Conservation (phyloP, 2,329 filamentous ascomycete genomes). For the Grosmannia clavigera region DNA sequence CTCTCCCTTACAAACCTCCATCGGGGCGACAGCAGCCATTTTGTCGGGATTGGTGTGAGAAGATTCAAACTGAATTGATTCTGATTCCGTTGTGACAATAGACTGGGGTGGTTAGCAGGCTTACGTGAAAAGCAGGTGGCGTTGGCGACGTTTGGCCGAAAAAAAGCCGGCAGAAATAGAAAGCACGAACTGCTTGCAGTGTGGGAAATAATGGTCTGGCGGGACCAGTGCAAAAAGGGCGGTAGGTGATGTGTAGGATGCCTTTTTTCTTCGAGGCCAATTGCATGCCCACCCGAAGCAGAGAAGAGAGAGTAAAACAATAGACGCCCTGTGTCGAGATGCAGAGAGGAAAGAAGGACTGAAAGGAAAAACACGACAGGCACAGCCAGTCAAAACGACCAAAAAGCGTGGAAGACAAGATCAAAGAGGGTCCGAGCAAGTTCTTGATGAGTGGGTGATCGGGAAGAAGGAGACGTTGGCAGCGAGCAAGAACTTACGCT, state of each 20-base stretch:
- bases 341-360: not conserved
- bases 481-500: not conserved
- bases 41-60: conserved; percentile 1
- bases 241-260: not conserved
- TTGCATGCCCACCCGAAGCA: no score
- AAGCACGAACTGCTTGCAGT: not conserved
- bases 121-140: not conserved
- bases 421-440: not conserved
- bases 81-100: conserved; percentile 6
- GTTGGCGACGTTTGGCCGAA: not conserved
- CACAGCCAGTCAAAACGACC: not conserved
- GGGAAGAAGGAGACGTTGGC: not conserved
- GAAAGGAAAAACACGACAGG: not conserved
- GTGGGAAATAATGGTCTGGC: not conserved
- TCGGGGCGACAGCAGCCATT: conserved; percentile 25
- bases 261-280: not conserved
- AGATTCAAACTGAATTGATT: not conserved
- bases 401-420: not conserved
- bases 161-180: not conserved
- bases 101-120: not conserved
- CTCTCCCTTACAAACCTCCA: conserved; percentile 8
- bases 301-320: not conserved
- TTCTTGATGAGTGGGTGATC: not conserved
- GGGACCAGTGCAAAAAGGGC: not conserved
- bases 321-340: not conserved